Percentiles rank a stretch among this genome's conserved stretches.
Conservation (phyloP, 129 eudicot species). For the sunflower (Helianthus annuus) region HanXRQr2.0-SUNRISE NC_035444.2:60033629-60034128, state of each 20-base stretch:
- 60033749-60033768: constrained; percentile 95
- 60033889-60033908: constrained; percentile 98
- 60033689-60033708: constrained; percentile 70
- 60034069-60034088: background rate
- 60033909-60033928: constrained; percentile 74
- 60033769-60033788: constrained; percentile 78
- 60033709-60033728: constrained; percentile 77
- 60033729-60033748: constrained; percentile 72
- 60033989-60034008: constrained; percentile 95
- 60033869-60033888: constrained; percentile 30
- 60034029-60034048: constrained; percentile 3
- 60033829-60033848: constrained; percentile 9
- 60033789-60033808: constrained; percentile 18
- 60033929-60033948: constrained; percentile 79
- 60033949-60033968: constrained; percentile 98
- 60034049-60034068: constrained; percentile 5
- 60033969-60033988: constrained; percentile 99
- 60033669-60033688: constrained; percentile 39
- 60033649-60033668: background rate
- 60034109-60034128: background rate
- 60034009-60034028: constrained; percentile 99
- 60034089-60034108: background rate
- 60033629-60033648: constrained; percentile 9
- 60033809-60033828: constrained; percentile 6
- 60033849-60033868: constrained; percentile 12